A percentile compares a stretch with the other conserved stretches of the same genome.
Evolutionary conservation across 1,139 yeast species (phyloP).

Genomic region (Magnusiomyces suaveolens): DNA sequence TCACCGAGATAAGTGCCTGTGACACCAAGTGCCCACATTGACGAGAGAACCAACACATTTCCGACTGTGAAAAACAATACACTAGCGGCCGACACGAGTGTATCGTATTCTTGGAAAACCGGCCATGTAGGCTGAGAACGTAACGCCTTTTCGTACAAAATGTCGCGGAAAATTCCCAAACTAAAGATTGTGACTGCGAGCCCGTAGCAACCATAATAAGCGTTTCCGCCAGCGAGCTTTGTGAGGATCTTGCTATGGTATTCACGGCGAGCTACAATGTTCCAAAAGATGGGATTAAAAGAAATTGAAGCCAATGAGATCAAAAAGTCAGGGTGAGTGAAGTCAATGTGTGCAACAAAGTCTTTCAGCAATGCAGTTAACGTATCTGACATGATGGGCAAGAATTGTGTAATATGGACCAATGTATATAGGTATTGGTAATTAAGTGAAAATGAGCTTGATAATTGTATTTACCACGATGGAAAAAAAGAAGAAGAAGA

Average conservation of each 20-base stretch:
- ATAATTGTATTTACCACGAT: not conserved
- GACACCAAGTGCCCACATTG: conserved; percentile 91
- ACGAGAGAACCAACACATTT: conserved; percentile 64
- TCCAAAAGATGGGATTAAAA: conserved; percentile 95
- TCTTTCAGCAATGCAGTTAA: conserved; percentile 2
- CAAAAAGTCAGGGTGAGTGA: conserved; percentile 15
- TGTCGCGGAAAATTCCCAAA: conserved; percentile 75
- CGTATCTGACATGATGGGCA: conserved; percentile 6
- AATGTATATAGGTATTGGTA: too few species aligned
- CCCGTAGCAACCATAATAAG: conserved; percentile 69
- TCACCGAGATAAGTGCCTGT: conserved; percentile 97
- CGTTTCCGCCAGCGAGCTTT: conserved; percentile 56
- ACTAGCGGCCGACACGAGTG: conserved; percentile 38
- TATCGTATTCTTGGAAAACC: conserved; percentile 6
- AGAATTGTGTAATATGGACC: too few species aligned
- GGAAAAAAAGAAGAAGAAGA: not conserved
- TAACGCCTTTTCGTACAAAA: conserved; percentile 61
- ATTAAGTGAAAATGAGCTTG: not conserved
- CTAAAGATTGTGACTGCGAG: conserved; percentile 76
- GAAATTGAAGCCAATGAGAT: conserved; percentile 43
- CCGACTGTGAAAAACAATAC: conserved; percentile 50
- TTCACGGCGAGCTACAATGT: conserved; percentile 78
- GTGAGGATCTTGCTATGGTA: conserved; percentile 68
- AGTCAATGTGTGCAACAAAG: conserved; percentile 16
- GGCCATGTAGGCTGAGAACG: conserved; percentile 40